These are phyloP conservation scores for Moniliella sp. DNA, from an alignment of 1,284 basidiomycete genomes.

Conservation along the genomic window DNA sequence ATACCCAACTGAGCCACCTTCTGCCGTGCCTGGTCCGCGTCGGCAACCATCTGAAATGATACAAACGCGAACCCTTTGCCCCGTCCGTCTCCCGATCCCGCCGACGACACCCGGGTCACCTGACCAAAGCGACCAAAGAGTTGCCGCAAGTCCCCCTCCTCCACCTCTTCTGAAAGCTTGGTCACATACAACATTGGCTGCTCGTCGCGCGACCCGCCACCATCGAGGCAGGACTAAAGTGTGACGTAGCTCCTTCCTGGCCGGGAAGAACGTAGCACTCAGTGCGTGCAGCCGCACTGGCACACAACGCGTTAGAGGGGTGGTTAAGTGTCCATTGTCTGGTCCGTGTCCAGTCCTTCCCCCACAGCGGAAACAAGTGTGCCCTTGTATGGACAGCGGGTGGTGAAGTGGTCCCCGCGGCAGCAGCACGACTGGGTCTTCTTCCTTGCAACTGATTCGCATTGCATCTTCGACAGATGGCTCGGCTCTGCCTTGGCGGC, in stretches of 20 bases:
- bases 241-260: no score
- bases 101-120: slow-evolving; percentile 78
- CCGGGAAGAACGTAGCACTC: no score
- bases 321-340: slow-evolving; percentile 35
- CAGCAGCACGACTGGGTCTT: slow-evolving; percentile 80
- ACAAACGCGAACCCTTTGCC: slow-evolving; percentile 93
- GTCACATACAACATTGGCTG: slow-evolving; percentile 89
- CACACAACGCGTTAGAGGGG: slow-evolving; percentile 28
- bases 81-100: slow-evolving; percentile 74
- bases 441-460: slow-evolving; percentile 51
- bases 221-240: no score
- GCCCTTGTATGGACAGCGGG: slow-evolving; percentile 95
- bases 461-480: slow-evolving; percentile 49
- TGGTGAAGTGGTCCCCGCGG: slow-evolving; percentile 90
- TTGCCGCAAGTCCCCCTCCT: slow-evolving; percentile 78
- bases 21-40: no score
- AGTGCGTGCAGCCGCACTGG: no score
- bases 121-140: slow-evolving; percentile 46
- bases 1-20: no score
- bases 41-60: slow-evolving; percentile 76
- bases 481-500: slow-evolving; percentile 42
- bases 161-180: slow-evolving; percentile 82
- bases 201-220: slow-evolving; percentile 72
- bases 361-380: slow-evolving; percentile 53
- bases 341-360: slow-evolving; percentile 40